Evolutionary conservation across 1,284 basidiomycete genomes (phyloP), one percentile per base, ranked within the genome.

Genomic region (Ustilago bromivora): DNA sequence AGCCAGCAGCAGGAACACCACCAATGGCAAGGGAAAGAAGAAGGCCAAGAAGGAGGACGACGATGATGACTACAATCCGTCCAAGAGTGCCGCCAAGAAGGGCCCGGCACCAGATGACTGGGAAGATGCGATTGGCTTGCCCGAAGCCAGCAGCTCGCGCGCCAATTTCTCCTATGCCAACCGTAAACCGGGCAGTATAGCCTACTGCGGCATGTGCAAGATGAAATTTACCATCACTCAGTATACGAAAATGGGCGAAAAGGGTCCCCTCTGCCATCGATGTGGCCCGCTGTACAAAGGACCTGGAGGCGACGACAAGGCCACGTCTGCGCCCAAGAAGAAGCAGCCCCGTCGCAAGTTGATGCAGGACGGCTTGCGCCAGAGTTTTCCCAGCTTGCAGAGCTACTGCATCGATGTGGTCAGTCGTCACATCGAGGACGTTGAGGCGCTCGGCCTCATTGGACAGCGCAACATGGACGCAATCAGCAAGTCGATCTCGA

Each of bases 371-470:
- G 75, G 67, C 3, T 12, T 65, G 41, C 66, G 67, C 13, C 58
- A 65, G 47, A 86, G 87, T 3, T 90, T 93, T 35, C 91, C 91
- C 0, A 89, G 89, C 6, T 88, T 96, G 19, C 92, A 92, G 12
- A 90, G 91, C 4, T 80, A 94, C 19, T 96, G 94, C 81, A 94
- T 96, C 54, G 88, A 96, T 92, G 88, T 98, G 35, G 91, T 98
- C 67, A 92, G 92, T 34, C 89, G 91, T 56, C 91, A 94, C 83
- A 97, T 98, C 65, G 91, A 96, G 69, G 92, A 96, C 73, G 92
- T 98, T 15, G 95, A 98, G 73, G 92, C 93, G 0, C 88, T 98
- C 6, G 95, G 95, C 0, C 92, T 95, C 80, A 93, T 98, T 62
- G 94, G 94, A 0, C 82, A 89, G 1, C 60, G 68, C 52, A 84